Percentiles rank a stretch among this genome's conserved stretches.
These are phyloP conservation scores for Pleomassaria siparia DNA, from an alignment of 2,329 filamentous ascomycete genomes.

Conservation along the genomic window DNA sequence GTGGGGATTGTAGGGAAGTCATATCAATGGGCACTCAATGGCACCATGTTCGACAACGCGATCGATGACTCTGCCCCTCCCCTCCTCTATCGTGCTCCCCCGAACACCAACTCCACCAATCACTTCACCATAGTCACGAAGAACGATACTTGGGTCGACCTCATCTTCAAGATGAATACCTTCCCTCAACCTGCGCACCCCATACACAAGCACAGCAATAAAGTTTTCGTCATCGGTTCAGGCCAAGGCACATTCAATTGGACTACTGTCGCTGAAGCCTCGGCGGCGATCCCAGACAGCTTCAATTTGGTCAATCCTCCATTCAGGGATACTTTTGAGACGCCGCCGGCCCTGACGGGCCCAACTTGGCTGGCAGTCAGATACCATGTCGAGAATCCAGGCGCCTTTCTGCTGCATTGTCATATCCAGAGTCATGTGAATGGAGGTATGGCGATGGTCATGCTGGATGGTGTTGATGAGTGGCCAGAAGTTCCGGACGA, in stretches of 20 bases:
- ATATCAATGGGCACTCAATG: constrained; percentile 59
- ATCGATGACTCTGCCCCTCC: constrained; percentile 44
- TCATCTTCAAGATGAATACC: constrained; percentile 27
- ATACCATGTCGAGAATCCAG: constrained; percentile 51
- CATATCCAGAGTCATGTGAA: constrained; percentile 53
- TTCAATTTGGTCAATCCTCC: constrained; percentile 63
- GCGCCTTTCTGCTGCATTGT: constrained; percentile 54
- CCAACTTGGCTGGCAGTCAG: constrained; percentile 47
- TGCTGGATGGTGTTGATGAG: constrained; percentile 52
- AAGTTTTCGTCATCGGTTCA: constrained; percentile 59
- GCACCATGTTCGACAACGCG: constrained; percentile 43
- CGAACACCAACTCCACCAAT: constrained; percentile 28
- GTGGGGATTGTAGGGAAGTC: constrained; percentile 41
- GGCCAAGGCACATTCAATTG: constrained; percentile 54
- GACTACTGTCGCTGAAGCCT: constrained; percentile 56
- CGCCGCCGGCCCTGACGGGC: constrained; percentile 22
- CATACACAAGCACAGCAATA: constrained; percentile 66
- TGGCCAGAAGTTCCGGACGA: constrained; percentile 43
- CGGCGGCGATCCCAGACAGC: constrained; percentile 44
- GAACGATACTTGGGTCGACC: constrained; percentile 38
- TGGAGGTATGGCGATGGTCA: constrained; percentile 52
- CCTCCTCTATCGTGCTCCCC: constrained; percentile 49
- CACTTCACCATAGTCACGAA: constrained; percentile 49
- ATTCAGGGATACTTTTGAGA: constrained; percentile 53
- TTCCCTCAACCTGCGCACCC: constrained; percentile 56